Percentiles rank a stretch among this genome's conserved stretches.
Evolutionary conservation across 169 alveolate genomes (phyloP).

Genomic region (Eimeria falciformis): DNA sequence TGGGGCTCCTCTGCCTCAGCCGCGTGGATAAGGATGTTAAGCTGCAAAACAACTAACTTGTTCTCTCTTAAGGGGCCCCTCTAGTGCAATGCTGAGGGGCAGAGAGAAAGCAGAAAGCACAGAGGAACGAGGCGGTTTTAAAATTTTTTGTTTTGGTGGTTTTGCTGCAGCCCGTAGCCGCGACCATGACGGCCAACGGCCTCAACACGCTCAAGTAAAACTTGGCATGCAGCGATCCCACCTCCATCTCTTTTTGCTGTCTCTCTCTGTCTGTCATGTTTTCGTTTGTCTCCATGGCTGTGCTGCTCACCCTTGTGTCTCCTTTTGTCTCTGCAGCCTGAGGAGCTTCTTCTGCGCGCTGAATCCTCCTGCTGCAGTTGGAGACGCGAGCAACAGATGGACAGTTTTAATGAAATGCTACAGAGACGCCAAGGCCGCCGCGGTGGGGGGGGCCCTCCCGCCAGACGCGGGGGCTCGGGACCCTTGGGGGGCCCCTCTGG

Average conservation of each 20-base stretch:
- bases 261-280: background rate
- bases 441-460: background rate
- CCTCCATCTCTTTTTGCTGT: background rate
- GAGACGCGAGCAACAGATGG: background rate
- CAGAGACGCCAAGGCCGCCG: slow-evolving; percentile 3
- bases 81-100: no score
- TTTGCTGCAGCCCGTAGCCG: background rate
- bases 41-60: no score
- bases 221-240: background rate
- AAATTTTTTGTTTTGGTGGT: no score
- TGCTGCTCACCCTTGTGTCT: background rate
- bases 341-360: background rate
- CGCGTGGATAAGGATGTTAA: no score
- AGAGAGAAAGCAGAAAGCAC: no score
- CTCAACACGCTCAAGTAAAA: background rate
- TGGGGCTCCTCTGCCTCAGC: no score
- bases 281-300: background rate
- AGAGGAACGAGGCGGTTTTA: no score
- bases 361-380: background rate
- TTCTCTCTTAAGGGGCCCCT: no score
- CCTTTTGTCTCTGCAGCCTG: background rate
- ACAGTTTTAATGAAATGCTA: background rate
- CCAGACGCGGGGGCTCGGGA: background rate
- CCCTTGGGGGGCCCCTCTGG: slow-evolving; percentile 23
- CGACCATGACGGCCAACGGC: slow-evolving; percentile 9